Conservation (phyloP, 805 yeast species). For the Citeromyces nyonsensis region DNA sequence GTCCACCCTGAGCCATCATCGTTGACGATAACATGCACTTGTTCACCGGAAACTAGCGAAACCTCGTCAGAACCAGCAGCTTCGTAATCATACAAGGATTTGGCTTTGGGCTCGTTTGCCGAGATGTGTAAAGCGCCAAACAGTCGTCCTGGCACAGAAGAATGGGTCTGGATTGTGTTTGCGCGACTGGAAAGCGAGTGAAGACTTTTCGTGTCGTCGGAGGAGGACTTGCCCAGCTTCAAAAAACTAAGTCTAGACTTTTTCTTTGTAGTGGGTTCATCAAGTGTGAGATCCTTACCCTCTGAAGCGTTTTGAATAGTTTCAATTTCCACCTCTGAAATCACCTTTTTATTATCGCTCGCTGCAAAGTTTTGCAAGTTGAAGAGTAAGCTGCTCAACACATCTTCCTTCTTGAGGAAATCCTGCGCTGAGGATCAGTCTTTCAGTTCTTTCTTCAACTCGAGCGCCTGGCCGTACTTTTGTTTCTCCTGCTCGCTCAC, state of each 20-base stretch:
- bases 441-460: conserved; percentile 17
- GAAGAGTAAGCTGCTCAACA: conserved; percentile 33
- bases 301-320: conserved; percentile 78
- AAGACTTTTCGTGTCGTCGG: background rate
- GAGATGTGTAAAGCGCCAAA: conserved; percentile 19
- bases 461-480: conserved; percentile 22
- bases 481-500: conserved; percentile 32
- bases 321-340: conserved; percentile 78
- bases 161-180: background rate
- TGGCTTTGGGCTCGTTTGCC: conserved; percentile 9
- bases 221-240: conserved; percentile 3
- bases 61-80: conserved; percentile 70
- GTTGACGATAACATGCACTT: conserved; percentile 34
- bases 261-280: conserved; percentile 38
- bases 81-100: conserved; percentile 50
- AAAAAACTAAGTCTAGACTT: conserved; percentile 33
- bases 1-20: conserved; percentile 97
- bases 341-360: conserved; percentile 61
- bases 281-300: conserved; percentile 51
- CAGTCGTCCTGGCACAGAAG: conserved; percentile 12
- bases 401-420: conserved; percentile 27
- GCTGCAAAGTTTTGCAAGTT: conserved; percentile 47
- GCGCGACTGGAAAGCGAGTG: background rate
- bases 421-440: conserved; percentile 22
- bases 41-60: conserved; percentile 43